Percentiles rank a stretch among this genome's conserved stretches.
Conservation (phyloP, 805 yeast species). For the Lipomyces oligophaga region DNA sequence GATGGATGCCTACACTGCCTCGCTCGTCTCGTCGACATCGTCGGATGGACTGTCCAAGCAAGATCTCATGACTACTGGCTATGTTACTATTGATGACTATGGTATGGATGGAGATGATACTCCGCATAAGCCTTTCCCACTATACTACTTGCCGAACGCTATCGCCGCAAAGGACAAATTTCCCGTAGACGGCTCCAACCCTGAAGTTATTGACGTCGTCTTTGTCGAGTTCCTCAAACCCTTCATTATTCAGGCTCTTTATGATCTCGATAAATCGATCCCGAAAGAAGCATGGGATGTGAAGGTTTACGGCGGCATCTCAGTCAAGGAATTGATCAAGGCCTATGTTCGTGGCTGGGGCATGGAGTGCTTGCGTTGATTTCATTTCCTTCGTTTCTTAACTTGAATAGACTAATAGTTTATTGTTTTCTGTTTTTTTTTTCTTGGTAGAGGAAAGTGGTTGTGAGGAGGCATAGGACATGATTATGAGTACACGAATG, state of each 20-base stretch:
- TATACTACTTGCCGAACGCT: slow-evolving; percentile 73
- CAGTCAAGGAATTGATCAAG: slow-evolving; percentile 73
- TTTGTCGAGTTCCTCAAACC: slow-evolving; percentile 72
- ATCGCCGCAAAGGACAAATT: slow-evolving; percentile 48
- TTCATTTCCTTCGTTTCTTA: neutral
- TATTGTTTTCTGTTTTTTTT: neutral
- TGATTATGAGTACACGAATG: no score
- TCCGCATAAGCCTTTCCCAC: slow-evolving; percentile 54
- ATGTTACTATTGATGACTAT: slow-evolving; percentile 75
- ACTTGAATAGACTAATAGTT: no score
- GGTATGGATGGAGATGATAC: slow-evolving; percentile 87
- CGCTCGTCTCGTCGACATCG: slow-evolving; percentile 5
- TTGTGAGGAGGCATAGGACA: no score
- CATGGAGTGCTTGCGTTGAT: slow-evolving; percentile 14
- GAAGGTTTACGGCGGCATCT: slow-evolving; percentile 51
- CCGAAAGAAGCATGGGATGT: slow-evolving; percentile 15
- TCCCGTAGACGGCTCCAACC: slow-evolving; percentile 15
- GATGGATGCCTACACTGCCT: slow-evolving; percentile 19
- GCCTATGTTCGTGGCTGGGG: slow-evolving; percentile 37
- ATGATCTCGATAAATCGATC: slow-evolving; percentile 25
- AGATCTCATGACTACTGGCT: slow-evolving; percentile 54
- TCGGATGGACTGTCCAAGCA: slow-evolving; percentile 29
- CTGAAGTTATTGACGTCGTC: slow-evolving; percentile 45
- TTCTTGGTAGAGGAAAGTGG: no score
- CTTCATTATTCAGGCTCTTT: slow-evolving; percentile 47